A percentile compares a stretch with the other conserved stretches of the same genome.
Evolutionary conservation across 768 basidiomycete genomes (phyloP).

Genomic region (Dendrothele bispora): DNA sequence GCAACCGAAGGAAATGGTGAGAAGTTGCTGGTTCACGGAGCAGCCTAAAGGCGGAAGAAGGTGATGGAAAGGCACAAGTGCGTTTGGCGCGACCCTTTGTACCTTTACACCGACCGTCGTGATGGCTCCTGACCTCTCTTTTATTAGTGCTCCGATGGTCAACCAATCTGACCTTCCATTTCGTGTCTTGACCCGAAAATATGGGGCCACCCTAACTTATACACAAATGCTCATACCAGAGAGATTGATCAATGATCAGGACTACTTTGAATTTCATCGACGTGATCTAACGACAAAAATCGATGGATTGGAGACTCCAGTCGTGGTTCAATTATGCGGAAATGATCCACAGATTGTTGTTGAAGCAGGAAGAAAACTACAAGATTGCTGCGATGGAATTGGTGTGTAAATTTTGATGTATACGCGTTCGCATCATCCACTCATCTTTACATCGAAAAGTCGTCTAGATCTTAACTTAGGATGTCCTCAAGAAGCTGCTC

Average conservation of each 20-base stretch:
- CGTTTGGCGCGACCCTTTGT: no score
- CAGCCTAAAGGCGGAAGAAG: no score
- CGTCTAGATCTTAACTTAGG: conserved; percentile 74
- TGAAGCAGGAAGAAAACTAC: conserved; percentile 57
- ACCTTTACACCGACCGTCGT: neutral
- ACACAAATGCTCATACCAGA: conserved; percentile 78
- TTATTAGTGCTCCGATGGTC: conserved; percentile 74
- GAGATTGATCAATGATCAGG: conserved; percentile 57
- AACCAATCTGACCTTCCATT: conserved; percentile 81
- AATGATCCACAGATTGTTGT: conserved; percentile 65
- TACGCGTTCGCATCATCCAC: no score
- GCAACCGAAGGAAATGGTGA: no score
- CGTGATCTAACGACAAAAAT: conserved; percentile 46
- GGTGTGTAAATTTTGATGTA: conserved; percentile 39
- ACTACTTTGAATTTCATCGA: conserved; percentile 64
- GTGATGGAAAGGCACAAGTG: no score
- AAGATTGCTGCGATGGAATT: conserved; percentile 65
- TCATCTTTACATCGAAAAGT: conserved; percentile 14
- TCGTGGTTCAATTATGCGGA: conserved; percentile 75
- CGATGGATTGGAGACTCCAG: conserved; percentile 37
- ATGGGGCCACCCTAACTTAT: conserved; percentile 69
- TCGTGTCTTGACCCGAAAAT: conserved; percentile 54
- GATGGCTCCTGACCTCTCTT: conserved; percentile 24
- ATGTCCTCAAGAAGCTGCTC: conserved; percentile 73
- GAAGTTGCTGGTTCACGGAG: no score